Evolutionary conservation across 331 rosid species (phyloP).

Genomic region (Quercus phellos): DNA sequence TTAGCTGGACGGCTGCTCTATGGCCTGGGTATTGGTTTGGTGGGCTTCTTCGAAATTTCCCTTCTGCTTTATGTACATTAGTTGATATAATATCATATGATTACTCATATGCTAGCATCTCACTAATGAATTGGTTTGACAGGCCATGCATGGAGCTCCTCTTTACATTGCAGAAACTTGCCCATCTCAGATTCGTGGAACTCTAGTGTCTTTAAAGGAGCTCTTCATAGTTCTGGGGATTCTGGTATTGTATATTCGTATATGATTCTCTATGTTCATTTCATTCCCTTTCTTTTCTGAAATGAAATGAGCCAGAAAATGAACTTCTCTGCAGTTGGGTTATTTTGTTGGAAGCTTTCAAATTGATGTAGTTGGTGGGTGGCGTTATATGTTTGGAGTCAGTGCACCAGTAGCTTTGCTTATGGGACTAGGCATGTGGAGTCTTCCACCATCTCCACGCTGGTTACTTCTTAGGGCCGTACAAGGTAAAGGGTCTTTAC

Average conservation of each 20-base stretch:
- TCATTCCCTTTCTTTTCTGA: constrained; percentile 11
- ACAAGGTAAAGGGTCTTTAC: constrained; percentile 74
- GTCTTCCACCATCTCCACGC: constrained; percentile 85
- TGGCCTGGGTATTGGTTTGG: constrained; percentile 96
- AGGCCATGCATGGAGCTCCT: constrained; percentile 99
- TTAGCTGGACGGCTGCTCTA: constrained; percentile 78
- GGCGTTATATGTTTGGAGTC: constrained; percentile 91
- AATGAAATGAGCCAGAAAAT: constrained; percentile 20
- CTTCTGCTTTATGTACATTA: neutral
- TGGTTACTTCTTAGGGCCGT: constrained; percentile 95
- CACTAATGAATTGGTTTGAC: constrained; percentile 23
- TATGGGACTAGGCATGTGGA: constrained; percentile 84
- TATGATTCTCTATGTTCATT: constrained; percentile 3
- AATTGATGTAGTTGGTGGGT: constrained; percentile 69
- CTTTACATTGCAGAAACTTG: constrained; percentile 94
- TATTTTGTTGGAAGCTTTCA: constrained; percentile 87
- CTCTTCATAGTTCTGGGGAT: constrained; percentile 95
- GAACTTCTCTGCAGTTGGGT: constrained; percentile 59
- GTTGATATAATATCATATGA: neutral
- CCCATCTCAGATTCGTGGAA: constrained; percentile 92
- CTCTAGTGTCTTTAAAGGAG: constrained; percentile 87
- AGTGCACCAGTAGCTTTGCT: constrained; percentile 76
- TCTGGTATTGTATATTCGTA: constrained; percentile 47
- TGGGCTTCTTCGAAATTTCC: constrained; percentile 34
- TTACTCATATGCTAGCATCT: constrained; percentile 11